These are phyloP conservation scores for Phytopythium ostracodes DNA, from an alignment of 352 stramenopile species.

Conservation along the genomic window DNA sequence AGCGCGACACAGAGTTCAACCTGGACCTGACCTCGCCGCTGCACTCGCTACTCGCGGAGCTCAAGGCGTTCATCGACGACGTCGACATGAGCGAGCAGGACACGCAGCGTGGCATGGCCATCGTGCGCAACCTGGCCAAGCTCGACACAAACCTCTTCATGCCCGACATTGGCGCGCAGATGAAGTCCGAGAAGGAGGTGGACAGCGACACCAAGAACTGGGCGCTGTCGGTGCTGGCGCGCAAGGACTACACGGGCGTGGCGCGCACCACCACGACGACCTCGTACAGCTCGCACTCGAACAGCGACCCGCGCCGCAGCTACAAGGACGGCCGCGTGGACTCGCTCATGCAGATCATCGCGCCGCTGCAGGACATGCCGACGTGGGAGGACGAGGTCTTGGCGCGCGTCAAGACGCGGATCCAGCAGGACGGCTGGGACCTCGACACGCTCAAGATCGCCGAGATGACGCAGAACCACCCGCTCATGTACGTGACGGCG, in stretches of 20 bases:
- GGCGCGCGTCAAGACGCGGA: conserved; percentile 36
- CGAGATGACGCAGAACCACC: conserved; percentile 53
- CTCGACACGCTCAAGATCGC: conserved; percentile 68
- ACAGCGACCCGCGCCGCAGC: conserved; percentile 53
- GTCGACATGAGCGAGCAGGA: conserved; percentile 59
- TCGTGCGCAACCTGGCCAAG: conserved; percentile 63
- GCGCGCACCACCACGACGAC: conserved; percentile 45
- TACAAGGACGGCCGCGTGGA: conserved; percentile 41
- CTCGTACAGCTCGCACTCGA: conserved; percentile 69
- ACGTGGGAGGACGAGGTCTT: conserved; percentile 53
- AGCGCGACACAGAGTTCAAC: conserved; percentile 66
- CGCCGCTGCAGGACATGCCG: conserved; percentile 50
- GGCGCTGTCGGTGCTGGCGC: conserved; percentile 66
- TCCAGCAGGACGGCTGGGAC: conserved; percentile 69
- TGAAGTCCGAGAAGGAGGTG: conserved; percentile 77
- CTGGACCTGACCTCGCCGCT: conserved; percentile 76
- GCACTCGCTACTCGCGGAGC: conserved; percentile 61
- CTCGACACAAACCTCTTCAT: conserved; percentile 82
- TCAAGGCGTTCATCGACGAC: conserved; percentile 73
- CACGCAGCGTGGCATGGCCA: conserved; percentile 51
- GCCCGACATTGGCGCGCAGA: conserved; percentile 73
- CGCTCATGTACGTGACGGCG: conserved; percentile 78
- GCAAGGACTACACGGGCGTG: conserved; percentile 67
- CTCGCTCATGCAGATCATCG: conserved; percentile 19
- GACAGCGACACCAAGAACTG: conserved; percentile 84